Evolutionary conservation across 169 alveolate species (phyloP).

Genomic region (Plasmodium blacklocki): DNA sequence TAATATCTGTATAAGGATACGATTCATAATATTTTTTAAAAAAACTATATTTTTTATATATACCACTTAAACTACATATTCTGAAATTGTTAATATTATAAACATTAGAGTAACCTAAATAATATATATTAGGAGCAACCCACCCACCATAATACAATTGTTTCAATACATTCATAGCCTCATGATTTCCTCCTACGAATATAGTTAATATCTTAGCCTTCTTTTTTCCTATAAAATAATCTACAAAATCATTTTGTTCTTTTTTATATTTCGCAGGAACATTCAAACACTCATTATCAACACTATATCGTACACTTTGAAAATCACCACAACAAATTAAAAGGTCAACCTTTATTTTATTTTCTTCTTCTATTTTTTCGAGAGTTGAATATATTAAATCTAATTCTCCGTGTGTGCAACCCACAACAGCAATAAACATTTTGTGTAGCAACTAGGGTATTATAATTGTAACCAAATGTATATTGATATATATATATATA

Average conservation of each 20-base stretch:
- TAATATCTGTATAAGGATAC: slow-evolving; percentile 89
- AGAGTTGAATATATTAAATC: slow-evolving; percentile 89
- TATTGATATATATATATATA: not conserved
- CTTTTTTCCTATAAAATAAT: slow-evolving; percentile 90
- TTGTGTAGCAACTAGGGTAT: not conserved
- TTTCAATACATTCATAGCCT: slow-evolving; percentile 94
- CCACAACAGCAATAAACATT: slow-evolving; percentile 93
- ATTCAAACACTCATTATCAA: slow-evolving; percentile 91
- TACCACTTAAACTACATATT: slow-evolving; percentile 97
- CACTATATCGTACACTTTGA: slow-evolving; percentile 92
- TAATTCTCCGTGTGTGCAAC: slow-evolving; percentile 97
- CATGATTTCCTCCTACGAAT: slow-evolving; percentile 99
- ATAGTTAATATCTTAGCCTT: slow-evolving; percentile 95
- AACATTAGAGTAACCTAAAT: slow-evolving; percentile 95
- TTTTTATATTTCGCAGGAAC: slow-evolving; percentile 93
- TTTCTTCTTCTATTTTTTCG: slow-evolving; percentile 84
- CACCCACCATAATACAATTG: slow-evolving; percentile 98
- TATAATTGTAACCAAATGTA: too few species aligned
- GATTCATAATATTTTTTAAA: slow-evolving; percentile 91
- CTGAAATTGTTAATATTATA: slow-evolving; percentile 91
- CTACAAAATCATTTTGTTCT: slow-evolving; percentile 92
- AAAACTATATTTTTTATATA: slow-evolving; percentile 86
- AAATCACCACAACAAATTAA: slow-evolving; percentile 98
- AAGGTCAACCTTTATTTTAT: slow-evolving; percentile 91
- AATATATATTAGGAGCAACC: slow-evolving; percentile 98